Evolutionary conservation across 1,284 basidiomycete genomes (phyloP).

Genomic region (Cutaneotrichosporon spelunceum): DNA sequence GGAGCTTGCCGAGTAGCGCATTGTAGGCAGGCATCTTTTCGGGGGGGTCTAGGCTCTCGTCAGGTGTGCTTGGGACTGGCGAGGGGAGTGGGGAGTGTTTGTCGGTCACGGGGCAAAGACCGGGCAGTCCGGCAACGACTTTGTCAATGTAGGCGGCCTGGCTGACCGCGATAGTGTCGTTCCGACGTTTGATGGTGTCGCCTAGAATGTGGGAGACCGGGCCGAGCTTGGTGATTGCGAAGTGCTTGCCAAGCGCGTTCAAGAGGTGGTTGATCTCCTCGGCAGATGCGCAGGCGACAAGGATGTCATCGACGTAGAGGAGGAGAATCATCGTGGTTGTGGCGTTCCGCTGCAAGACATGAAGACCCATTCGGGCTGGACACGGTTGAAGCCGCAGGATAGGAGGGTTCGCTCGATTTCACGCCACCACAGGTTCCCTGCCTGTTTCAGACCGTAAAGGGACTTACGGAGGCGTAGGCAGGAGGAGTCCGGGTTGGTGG

Average conservation of each 20-base stretch:
- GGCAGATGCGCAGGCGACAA: constrained; percentile 10
- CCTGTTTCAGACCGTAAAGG: constrained; percentile 55
- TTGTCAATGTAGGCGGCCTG: too few species aligned
- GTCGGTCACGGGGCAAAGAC: too few species aligned
- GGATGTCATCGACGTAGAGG: constrained; percentile 23
- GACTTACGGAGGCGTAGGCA: constrained; percentile 37
- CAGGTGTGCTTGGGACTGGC: too few species aligned
- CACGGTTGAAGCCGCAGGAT: constrained; percentile 38
- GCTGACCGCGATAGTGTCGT: constrained; percentile 23
- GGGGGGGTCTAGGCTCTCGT: too few species aligned
- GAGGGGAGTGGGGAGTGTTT: too few species aligned
- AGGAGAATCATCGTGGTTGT: constrained; percentile 17
- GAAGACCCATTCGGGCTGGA: constrained; percentile 50
- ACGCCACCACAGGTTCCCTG: constrained; percentile 39
- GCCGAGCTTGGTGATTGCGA: constrained; percentile 34
- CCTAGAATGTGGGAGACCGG: constrained; percentile 29
- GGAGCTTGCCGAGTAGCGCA: too few species aligned
- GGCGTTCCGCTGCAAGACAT: constrained; percentile 20
- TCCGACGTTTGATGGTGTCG: constrained; percentile 42
- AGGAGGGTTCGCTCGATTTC: constrained; percentile 45
- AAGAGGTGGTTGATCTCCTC: constrained; percentile 17
- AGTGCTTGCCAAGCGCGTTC: constrained; percentile 26
- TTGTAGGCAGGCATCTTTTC: too few species aligned
- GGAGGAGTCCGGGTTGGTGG: not conserved
- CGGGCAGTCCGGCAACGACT: too few species aligned